Evolutionary conservation across 257 asterid genomes (phyloP).

Genomic region (Primulina eburnea): DNA sequence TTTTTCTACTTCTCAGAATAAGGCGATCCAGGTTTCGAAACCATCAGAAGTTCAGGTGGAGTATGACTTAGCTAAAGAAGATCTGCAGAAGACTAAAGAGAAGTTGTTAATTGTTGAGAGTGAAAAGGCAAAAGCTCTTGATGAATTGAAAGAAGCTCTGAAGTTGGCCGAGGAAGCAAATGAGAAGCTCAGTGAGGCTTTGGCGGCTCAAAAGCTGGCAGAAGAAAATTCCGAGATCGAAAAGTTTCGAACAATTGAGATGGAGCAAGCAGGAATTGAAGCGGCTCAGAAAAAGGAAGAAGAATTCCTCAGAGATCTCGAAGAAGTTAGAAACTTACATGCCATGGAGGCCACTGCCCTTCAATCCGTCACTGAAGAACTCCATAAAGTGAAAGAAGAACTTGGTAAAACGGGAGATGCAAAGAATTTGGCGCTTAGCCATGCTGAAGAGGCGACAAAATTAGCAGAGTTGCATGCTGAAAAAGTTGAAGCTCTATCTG

Average conservation of each 20-base stretch:
- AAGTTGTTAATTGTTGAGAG: slow-evolving; percentile 60
- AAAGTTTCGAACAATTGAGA: slow-evolving; percentile 46
- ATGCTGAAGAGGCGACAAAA: slow-evolving; percentile 78
- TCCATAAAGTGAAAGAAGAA: slow-evolving; percentile 72
- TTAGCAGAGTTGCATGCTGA: slow-evolving; percentile 68
- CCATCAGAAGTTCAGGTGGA: slow-evolving; percentile 70
- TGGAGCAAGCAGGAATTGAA: slow-evolving; percentile 84
- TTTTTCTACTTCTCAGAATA: slow-evolving; percentile 47
- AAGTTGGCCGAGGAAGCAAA: slow-evolving; percentile 41
- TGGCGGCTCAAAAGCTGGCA: slow-evolving; percentile 45
- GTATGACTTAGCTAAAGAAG: slow-evolving; percentile 59
- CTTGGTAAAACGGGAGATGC: slow-evolving; percentile 62
- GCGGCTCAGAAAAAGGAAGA: slow-evolving; percentile 77
- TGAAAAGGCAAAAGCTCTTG: slow-evolving; percentile 58
- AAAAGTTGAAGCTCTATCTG: slow-evolving; percentile 69
- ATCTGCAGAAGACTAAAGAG: slow-evolving; percentile 78
- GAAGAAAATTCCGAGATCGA: slow-evolving; percentile 51
- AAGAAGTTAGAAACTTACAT: slow-evolving; percentile 69
- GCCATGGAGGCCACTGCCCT: slow-evolving; percentile 71
- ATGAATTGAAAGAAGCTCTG: slow-evolving; percentile 39
- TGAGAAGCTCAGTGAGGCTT: slow-evolving; percentile 48
- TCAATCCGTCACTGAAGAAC: slow-evolving; percentile 62
- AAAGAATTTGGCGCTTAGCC: slow-evolving; percentile 68
- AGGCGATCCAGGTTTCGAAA: slow-evolving; percentile 50
- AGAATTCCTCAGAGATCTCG: slow-evolving; percentile 76